phyloP scores from a whole-genome alignment of 345 rosid species.

The Isatis tinctoria region DNA sequence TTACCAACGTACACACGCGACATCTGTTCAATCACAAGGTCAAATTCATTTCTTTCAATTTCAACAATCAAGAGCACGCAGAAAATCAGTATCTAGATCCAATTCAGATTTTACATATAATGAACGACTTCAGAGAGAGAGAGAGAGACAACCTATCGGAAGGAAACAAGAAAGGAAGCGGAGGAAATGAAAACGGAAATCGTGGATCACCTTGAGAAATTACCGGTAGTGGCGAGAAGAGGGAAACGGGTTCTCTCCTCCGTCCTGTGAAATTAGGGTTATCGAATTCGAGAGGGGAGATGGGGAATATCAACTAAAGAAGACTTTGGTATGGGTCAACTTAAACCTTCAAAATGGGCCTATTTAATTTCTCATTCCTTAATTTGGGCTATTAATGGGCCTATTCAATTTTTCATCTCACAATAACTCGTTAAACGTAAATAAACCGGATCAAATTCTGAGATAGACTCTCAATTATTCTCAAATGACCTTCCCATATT shows the following conservation, averaged over 20 bases:
- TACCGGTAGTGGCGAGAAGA: neutral
- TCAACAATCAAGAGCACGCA: neutral
- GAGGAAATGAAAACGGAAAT: neutral
- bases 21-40: slow-evolving; percentile 37
- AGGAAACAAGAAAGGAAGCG: neutral
- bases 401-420: neutral
- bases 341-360: neutral
- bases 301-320: neutral
- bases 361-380: neutral
- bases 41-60: neutral
- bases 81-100: neutral
- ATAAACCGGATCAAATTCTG: no score
- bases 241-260: slow-evolving; percentile 21
- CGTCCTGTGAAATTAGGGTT: slow-evolving; percentile 23
- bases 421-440: neutral
- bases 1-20: slow-evolving; percentile 83
- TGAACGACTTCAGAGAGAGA: neutral
- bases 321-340: neutral
- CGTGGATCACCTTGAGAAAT: slow-evolving; percentile 15
- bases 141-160: neutral
- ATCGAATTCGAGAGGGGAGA: neutral
- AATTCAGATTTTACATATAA: neutral
- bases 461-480: no score
- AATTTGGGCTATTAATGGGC: no score
- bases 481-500: no score